Evolutionary conservation across 108 stramenopile genomes (phyloP).

Genomic region (Cyclostephanos tholiformis): DNA sequence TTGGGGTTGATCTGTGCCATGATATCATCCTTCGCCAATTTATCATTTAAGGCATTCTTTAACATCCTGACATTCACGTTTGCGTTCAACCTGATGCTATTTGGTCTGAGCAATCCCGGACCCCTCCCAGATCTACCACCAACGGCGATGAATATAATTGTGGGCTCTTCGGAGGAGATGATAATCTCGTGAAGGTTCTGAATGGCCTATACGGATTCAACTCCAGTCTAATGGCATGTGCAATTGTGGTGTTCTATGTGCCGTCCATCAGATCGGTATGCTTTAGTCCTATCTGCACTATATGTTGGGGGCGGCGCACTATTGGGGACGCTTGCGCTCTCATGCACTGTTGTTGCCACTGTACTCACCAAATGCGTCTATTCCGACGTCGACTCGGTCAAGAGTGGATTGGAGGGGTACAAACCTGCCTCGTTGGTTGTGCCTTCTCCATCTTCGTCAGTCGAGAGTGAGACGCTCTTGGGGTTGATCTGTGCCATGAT

Average conservation of each 20-base stretch:
- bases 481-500: not conserved
- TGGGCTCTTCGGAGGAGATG: not conserved
- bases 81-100: not conserved
- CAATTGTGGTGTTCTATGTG: constrained; percentile 1
- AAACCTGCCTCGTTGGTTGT: not conserved
- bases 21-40: not conserved
- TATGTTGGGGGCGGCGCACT: constrained; percentile 1
- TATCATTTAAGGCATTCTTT: not conserved
- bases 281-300: not conserved
- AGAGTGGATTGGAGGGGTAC: not conserved
- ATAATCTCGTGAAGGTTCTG: not conserved
- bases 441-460: not conserved
- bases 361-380: not conserved
- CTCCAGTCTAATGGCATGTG: not conserved
- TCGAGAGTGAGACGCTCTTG: not conserved
- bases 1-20: not conserved
- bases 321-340: not conserved
- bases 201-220: constrained; percentile 2
- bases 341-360: not conserved
- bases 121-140: not conserved
- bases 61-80: not conserved
- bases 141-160: not conserved
- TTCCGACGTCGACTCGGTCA: not conserved
- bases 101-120: not conserved
- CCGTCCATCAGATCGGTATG: not conserved